phyloP scores from a whole-genome alignment of 345 rosid genomes.

The Mallotus nudiflorus region DNA sequence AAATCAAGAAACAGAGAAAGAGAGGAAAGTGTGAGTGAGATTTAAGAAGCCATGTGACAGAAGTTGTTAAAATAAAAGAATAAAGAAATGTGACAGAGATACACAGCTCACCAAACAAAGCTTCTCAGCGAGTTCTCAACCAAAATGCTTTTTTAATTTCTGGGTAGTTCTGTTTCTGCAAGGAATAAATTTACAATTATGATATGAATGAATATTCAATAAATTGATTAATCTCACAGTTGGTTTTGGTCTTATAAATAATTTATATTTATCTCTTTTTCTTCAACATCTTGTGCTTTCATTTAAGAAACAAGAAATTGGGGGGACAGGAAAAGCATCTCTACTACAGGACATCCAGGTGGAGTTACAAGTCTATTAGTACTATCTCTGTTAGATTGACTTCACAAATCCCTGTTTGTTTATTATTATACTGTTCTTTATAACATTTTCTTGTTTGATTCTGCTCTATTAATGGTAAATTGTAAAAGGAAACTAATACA shows the following conservation, averaged over 20 bases:
- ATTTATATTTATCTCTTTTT: neutral
- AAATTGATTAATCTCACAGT: slow-evolving; percentile 16
- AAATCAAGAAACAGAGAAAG: slow-evolving; percentile 7
- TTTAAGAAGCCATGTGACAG: slow-evolving; percentile 54
- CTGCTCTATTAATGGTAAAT: neutral
- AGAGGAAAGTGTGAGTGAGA: slow-evolving; percentile 27
- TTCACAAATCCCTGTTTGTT: slow-evolving; percentile 16
- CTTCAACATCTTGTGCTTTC: slow-evolving; percentile 7
- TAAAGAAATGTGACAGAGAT: slow-evolving; percentile 13
- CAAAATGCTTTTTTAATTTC: slow-evolving; percentile 24
- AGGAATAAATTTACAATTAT: neutral
- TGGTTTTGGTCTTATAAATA: neutral
- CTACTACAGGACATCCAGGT: slow-evolving; percentile 54
- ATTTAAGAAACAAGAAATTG: slow-evolving; percentile 31
- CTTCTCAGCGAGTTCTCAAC: slow-evolving; percentile 23
- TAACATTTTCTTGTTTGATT: neutral
- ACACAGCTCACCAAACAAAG: slow-evolving; percentile 53
- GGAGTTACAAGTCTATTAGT: slow-evolving; percentile 34
- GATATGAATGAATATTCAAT: slow-evolving; percentile 10
- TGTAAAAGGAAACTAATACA: too few relatives aligned
- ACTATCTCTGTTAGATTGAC: slow-evolving; percentile 48
- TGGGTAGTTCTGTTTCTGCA: slow-evolving; percentile 9
- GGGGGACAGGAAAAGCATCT: slow-evolving; percentile 53
- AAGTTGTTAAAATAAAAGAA: slow-evolving; percentile 9
- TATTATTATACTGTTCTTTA: slow-evolving; percentile 7